Percentiles rank a stretch among this genome's conserved stretches.
These are phyloP conservation scores for Anthoceros angustus DNA, from an alignment of 225 moss, liverwort and hornwort genomes.

Conservation along the genomic window DNA sequence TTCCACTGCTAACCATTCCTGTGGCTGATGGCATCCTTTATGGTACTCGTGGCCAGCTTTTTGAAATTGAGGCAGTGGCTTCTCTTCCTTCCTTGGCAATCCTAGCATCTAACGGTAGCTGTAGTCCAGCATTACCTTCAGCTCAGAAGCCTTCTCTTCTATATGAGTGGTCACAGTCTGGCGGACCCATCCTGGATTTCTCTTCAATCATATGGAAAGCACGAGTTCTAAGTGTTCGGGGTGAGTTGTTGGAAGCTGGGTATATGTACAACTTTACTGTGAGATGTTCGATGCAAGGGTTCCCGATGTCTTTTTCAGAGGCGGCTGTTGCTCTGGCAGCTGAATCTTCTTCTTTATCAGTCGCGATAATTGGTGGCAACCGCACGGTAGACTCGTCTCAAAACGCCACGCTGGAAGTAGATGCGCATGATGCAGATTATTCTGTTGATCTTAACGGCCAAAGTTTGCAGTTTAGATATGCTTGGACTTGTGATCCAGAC, in stretches of 20 bases:
- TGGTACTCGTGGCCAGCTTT: conserved; percentile 9
- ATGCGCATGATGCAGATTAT: conserved; percentile 41
- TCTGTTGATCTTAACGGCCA: conserved; percentile 21
- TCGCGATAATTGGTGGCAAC: conserved; percentile 23
- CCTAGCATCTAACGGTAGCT: conserved; percentile 14
- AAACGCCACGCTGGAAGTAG: conserved; percentile 23
- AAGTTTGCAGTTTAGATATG: conserved; percentile 19
- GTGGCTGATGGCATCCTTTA: conserved; percentile 5
- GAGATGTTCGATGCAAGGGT: conserved; percentile 17
- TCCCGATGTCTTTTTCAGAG: conserved; percentile 13
- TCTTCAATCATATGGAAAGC: conserved; percentile 15
- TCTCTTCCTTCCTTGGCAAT: conserved; percentile 9
- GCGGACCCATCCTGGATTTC: conserved; percentile 9
- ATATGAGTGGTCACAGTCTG: conserved; percentile 29
- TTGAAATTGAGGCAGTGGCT: conserved; percentile 29
- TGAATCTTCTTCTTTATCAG: conserved; percentile 14
- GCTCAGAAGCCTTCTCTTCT: conserved; percentile 11
- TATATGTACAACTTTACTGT: conserved; percentile 20
- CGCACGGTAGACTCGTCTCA: conserved; percentile 19
- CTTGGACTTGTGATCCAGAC: conserved; percentile 21
- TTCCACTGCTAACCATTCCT: conserved; percentile 22
- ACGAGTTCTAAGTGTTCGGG: conserved; percentile 25
- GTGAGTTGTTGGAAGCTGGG: conserved; percentile 12
- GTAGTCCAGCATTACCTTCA: neutral
- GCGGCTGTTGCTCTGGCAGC: conserved; percentile 13